These are phyloP conservation scores for Vitis vinifera DNA, from an alignment of 164 flowering plant species.

Conservation along the genomic window ASM3070453v1 NC_081812.1:5462001-5462500, in stretches of 20 bases:
- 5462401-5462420: constrained; percentile 46
- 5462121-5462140: too few relatives aligned
- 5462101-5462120: too few relatives aligned
- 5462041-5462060: too few relatives aligned
- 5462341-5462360: constrained; percentile 24
- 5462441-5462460: constrained; percentile 90
- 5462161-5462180: not conserved
- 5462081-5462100: too few relatives aligned
- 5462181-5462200: not conserved
- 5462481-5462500: constrained; percentile 72
- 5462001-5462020: too few relatives aligned
- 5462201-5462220: constrained; percentile 65
- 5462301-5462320: constrained; percentile 28
- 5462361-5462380: constrained; percentile 6
- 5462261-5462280: constrained; percentile 33
- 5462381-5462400: constrained; percentile 13
- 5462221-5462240: constrained; percentile 72
- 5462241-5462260: constrained; percentile 38
- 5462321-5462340: constrained; percentile 44
- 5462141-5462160: too few relatives aligned
- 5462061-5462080: too few relatives aligned
- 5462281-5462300: constrained; percentile 21
- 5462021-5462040: too few relatives aligned
- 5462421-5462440: constrained; percentile 70
- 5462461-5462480: constrained; percentile 83